Evolutionary conservation across 1,139 yeast species (phyloP).

Genomic region (Yamadazyma songkhlaensis): DNA sequence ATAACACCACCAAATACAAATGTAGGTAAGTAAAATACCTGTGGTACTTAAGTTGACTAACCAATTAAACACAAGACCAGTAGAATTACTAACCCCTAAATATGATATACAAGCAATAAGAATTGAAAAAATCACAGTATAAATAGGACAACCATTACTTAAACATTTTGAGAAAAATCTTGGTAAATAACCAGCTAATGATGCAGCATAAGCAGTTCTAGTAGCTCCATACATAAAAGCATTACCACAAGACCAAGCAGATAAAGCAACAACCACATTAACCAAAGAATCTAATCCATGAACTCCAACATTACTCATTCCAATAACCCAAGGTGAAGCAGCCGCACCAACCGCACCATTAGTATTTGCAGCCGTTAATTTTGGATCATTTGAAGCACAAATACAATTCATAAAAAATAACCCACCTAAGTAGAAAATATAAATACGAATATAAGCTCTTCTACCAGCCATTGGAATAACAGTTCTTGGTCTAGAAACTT

Average conservation of each 20-base stretch:
- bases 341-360: conserved; percentile 30
- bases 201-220: conserved; percentile 32
- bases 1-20: conserved; percentile 47
- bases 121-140: conserved; percentile 24
- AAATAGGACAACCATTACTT: conserved; percentile 35
- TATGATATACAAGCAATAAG: conserved; percentile 25
- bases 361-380: conserved; percentile 22
- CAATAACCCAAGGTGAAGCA: conserved; percentile 41
- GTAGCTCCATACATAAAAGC: conserved; percentile 35
- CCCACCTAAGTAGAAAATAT: conserved; percentile 36
- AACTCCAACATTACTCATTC: conserved; percentile 34
- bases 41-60: conserved; percentile 45
- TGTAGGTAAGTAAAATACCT: conserved; percentile 48
- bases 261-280: conserved; percentile 32
- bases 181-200: conserved; percentile 38
- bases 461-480: conserved; percentile 33
- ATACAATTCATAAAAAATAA: conserved; percentile 34
- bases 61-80: conserved; percentile 36
- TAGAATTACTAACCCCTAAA: conserved; percentile 25
- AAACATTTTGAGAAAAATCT: conserved; percentile 31
- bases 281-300: conserved; percentile 34
- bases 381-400: conserved; percentile 31
- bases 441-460: conserved; percentile 32
- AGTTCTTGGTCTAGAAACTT: conserved; percentile 30
- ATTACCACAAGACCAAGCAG: conserved; percentile 41